Conservation (phyloP, 768 basidiomycete genomes). For the Auricularia sp. region DNA sequence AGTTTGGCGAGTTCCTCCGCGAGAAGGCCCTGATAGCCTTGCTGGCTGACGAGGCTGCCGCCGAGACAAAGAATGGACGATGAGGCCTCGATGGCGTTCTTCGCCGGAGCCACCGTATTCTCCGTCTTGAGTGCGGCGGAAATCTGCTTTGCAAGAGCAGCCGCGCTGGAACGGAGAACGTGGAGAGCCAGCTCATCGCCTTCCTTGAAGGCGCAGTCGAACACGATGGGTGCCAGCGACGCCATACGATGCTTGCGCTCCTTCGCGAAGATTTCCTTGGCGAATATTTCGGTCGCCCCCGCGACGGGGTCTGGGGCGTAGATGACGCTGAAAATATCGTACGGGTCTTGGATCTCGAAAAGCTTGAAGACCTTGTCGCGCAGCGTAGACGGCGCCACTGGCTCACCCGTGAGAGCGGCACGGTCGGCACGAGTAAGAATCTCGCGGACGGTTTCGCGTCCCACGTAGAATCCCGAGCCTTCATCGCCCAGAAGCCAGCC, state of each 20-base stretch:
- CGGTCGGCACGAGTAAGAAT: constrained; percentile 22
- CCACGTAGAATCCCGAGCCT: constrained; percentile 73
- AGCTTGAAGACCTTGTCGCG: constrained; percentile 11
- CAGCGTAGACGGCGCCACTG: neutral
- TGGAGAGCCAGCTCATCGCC: constrained; percentile 53
- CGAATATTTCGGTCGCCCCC: constrained; percentile 6
- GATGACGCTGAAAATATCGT: constrained; percentile 55
- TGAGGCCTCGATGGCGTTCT: constrained; percentile 32
- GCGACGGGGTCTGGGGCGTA: constrained; percentile 50
- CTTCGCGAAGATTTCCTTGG: constrained; percentile 10
- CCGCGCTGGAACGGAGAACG: constrained; percentile 43
- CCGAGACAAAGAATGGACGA: constrained; percentile 64
- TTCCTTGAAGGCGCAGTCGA: constrained; percentile 62
- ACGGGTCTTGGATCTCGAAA: constrained; percentile 46
- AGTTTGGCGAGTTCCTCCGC: constrained; percentile 43
- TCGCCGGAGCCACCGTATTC: neutral
- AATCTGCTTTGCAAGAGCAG: constrained; percentile 49
- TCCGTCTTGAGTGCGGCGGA: constrained; percentile 31
- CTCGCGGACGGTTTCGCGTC: constrained; percentile 62
- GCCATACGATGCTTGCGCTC: constrained; percentile 67
- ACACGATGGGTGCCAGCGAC: constrained; percentile 65
- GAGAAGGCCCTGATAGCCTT: constrained; percentile 43
- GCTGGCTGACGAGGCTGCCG: constrained; percentile 62
- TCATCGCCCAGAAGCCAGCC: constrained; percentile 82
- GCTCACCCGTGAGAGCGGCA: constrained; percentile 3